These are phyloP conservation scores for Pestalotiopsis fici DNA, from an alignment of 2,329 filamentous ascomycete genomes.

Conservation along the genomic window DNA sequence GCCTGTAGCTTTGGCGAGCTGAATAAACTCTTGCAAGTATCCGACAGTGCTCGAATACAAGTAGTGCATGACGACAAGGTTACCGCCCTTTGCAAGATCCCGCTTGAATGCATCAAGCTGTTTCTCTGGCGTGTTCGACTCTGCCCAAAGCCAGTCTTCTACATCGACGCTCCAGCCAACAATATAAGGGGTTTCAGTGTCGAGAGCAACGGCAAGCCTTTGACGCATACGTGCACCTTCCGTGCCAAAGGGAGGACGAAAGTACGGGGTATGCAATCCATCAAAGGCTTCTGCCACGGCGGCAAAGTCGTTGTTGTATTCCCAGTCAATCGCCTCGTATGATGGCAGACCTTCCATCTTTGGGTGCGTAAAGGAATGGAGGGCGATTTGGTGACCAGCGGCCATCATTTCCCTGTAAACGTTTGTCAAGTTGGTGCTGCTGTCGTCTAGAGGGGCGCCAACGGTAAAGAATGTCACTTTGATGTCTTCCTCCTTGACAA, in stretches of 20 bases:
- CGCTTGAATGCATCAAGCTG: conserved; percentile 67
- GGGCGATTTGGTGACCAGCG: conserved; percentile 67
- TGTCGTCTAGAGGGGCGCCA: conserved; percentile 61
- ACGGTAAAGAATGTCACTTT: conserved; percentile 74
- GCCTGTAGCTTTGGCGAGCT: conserved; percentile 62
- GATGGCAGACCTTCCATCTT: conserved; percentile 60
- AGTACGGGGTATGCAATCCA: conserved; percentile 48
- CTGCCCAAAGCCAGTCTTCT: conserved; percentile 71
- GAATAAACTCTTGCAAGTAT: conserved; percentile 66
- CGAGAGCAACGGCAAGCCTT: conserved; percentile 54
- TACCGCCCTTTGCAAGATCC: conserved; percentile 62
- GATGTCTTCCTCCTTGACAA: conserved; percentile 61
- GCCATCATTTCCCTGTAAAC: conserved; percentile 65
- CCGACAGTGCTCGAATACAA: conserved; percentile 63
- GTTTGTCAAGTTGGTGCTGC: conserved; percentile 59
- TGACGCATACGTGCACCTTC: conserved; percentile 68
- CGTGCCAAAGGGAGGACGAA: conserved; percentile 70
- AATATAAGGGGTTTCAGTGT: conserved; percentile 54
- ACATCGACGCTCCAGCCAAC: conserved; percentile 72
- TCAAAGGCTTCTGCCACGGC: conserved; percentile 43
- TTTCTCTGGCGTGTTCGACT: conserved; percentile 62
- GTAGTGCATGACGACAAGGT: conserved; percentile 70
- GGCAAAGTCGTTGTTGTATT: conserved; percentile 58
- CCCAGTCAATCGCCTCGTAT: conserved; percentile 59
- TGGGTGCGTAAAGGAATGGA: conserved; percentile 72